Conservation (phyloP, 345 rosid genomes). For the Bruguiera gymnorhiza region DNA sequence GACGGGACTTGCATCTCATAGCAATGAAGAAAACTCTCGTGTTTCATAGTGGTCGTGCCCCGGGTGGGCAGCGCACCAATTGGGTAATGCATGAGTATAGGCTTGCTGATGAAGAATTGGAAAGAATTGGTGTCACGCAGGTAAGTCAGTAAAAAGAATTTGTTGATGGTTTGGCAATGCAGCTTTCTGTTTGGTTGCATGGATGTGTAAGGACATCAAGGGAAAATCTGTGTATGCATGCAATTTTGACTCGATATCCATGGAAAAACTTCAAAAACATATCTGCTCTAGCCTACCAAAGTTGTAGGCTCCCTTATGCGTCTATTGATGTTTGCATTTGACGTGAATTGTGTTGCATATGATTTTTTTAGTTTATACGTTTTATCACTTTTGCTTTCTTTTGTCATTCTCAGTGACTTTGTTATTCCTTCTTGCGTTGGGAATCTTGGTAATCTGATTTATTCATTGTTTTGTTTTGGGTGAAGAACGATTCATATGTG, state of each 20-base stretch:
- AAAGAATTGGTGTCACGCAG: slow-evolving; percentile 41
- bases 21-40: slow-evolving; percentile 72
- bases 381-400: not conserved
- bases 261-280: too few species aligned
- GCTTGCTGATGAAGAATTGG: slow-evolving; percentile 51
- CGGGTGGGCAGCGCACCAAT: slow-evolving; percentile 57
- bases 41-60: slow-evolving; percentile 60
- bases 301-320: too few species aligned
- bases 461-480: slow-evolving; percentile 20
- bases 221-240: too few species aligned
- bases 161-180: not conserved
- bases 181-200: not conserved
- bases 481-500: slow-evolving; percentile 61
- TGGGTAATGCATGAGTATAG: slow-evolving; percentile 89
- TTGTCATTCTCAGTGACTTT: slow-evolving; percentile 2
- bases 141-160: slow-evolving; percentile 25
- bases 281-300: too few species aligned
- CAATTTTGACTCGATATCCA: too few species aligned
- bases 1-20: slow-evolving; percentile 29
- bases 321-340: too few species aligned
- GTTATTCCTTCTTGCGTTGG: not conserved
- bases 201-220: not conserved
- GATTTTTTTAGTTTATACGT: too few species aligned
- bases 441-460: slow-evolving; percentile 16
- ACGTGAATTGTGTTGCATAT: too few species aligned